These are phyloP conservation scores for Rubia peregrina DNA, from an alignment of 305 asterid species.

Conservation along the genomic window DNA sequence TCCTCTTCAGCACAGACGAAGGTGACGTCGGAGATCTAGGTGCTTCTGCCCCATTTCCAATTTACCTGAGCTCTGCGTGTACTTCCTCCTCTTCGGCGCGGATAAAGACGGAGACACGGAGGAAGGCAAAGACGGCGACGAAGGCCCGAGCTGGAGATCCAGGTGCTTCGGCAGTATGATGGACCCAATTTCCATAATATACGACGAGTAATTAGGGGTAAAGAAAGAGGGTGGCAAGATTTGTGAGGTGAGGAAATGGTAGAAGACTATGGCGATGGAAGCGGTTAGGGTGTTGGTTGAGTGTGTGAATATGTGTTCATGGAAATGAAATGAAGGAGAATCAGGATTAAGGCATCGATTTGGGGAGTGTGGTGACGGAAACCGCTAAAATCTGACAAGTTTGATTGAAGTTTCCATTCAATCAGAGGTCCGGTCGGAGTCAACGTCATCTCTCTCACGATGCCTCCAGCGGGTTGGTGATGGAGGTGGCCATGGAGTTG, in stretches of 20 bases:
- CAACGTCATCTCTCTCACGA: no score
- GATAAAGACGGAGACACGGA: constrained; percentile 13
- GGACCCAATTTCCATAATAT: constrained; percentile 12
- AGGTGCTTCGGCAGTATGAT: constrained; percentile 8
- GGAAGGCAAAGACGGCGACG: constrained; percentile 17
- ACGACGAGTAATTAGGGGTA: neutral
- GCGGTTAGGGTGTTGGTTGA: neutral
- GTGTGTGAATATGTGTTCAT: neutral
- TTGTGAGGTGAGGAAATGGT: neutral
- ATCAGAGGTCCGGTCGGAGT: no score
- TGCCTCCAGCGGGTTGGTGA: no score
- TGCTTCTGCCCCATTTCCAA: no score
- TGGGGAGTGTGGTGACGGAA: neutral
- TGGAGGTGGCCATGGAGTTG: no score
- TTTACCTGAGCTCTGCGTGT: no score
- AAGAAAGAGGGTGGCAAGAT: neutral
- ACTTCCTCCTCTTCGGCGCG: neutral
- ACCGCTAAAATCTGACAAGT: neutral
- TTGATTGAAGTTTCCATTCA: no score
- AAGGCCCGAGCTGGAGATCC: constrained; percentile 14
- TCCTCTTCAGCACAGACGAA: no score
- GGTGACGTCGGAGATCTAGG: no score
- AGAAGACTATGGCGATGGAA: neutral
- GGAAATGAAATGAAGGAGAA: no score
- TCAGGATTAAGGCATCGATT: no score